A percentile compares a stretch with the other conserved stretches of the same genome.
phyloP scores from a whole-genome alignment of 371 early-diverging fungal genomes.

The Thermomucor indicae-seudaticae region DNA sequence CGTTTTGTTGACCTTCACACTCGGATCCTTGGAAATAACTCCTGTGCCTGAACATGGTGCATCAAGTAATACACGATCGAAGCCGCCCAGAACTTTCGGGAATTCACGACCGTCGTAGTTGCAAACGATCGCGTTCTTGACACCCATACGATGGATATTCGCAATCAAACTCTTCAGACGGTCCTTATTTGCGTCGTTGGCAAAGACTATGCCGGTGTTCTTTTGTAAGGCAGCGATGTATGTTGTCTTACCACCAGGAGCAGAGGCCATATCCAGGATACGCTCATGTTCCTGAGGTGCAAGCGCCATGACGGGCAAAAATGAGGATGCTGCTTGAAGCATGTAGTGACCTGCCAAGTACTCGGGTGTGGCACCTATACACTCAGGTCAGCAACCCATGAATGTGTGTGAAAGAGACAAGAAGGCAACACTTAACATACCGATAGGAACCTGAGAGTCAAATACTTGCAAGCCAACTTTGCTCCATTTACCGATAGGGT shows the following conservation, averaged over 20 bases:
- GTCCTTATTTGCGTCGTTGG: slow-evolving; percentile 97
- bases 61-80: slow-evolving; percentile 97
- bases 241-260: slow-evolving; percentile 99
- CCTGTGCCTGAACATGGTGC: slow-evolving; percentile 99
- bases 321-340: slow-evolving; percentile 98
- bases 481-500: slow-evolving; percentile 94
- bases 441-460: slow-evolving; percentile 87
- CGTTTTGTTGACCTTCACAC: slow-evolving; percentile 93
- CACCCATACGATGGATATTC: slow-evolving; percentile 95
- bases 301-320: slow-evolving; percentile 97
- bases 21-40: slow-evolving; percentile 97
- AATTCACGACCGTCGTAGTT: slow-evolving; percentile 97
- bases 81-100: slow-evolving; percentile 92
- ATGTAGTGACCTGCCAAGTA: slow-evolving; percentile 99
- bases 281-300: slow-evolving; percentile 92
- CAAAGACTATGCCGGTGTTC: slow-evolving; percentile 98
- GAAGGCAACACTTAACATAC: too few species aligned
- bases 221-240: slow-evolving; percentile 95
- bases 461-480: slow-evolving; percentile 91
- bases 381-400: background rate
- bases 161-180: slow-evolving; percentile 89
- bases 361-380: slow-evolving; percentile 99
- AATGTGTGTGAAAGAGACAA: background rate
- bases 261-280: slow-evolving; percentile 99
- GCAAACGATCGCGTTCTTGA: slow-evolving; percentile 94